Evolutionary conservation across 306 rosid species (phyloP).

Genomic region (Acacia confusa): DNA sequence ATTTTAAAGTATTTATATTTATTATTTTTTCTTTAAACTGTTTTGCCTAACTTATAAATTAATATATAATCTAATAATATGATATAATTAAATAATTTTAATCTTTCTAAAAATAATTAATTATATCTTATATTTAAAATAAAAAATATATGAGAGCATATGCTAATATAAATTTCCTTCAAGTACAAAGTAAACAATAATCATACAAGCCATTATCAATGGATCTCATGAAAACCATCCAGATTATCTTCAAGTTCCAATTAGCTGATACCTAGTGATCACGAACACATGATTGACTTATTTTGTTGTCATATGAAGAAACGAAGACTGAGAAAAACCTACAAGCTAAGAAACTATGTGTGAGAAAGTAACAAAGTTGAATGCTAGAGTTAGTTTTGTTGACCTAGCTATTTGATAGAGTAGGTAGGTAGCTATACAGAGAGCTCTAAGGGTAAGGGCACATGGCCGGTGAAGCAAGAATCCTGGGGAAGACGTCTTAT

Average conservation of each 20-base stretch:
- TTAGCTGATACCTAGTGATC: background rate
- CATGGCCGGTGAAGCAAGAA: constrained; percentile 13
- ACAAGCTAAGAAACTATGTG: too few species aligned
- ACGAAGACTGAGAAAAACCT: background rate
- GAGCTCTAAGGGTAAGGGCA: background rate
- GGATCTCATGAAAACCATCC: background rate
- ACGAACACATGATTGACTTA: background rate
- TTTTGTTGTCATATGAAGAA: background rate
- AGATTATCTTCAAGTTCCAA: background rate
- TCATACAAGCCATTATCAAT: background rate
- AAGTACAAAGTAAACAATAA: background rate
- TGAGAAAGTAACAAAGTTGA: background rate
- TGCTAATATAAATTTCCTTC: background rate
- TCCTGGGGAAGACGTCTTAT: constrained; percentile 23
- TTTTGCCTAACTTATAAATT: too few species aligned
- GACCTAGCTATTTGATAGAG: background rate
- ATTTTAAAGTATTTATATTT: too few species aligned
- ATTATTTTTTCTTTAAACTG: too few species aligned
- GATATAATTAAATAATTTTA: too few species aligned
- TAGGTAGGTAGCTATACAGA: too few species aligned
- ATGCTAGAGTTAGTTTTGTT: background rate
- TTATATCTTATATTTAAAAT: too few species aligned
- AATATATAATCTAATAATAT: too few species aligned
- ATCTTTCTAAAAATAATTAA: too few species aligned
- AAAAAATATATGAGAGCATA: accelerated